Conservation (phyloP, 129 eudicot species). For the Logfia minima region DNA sequence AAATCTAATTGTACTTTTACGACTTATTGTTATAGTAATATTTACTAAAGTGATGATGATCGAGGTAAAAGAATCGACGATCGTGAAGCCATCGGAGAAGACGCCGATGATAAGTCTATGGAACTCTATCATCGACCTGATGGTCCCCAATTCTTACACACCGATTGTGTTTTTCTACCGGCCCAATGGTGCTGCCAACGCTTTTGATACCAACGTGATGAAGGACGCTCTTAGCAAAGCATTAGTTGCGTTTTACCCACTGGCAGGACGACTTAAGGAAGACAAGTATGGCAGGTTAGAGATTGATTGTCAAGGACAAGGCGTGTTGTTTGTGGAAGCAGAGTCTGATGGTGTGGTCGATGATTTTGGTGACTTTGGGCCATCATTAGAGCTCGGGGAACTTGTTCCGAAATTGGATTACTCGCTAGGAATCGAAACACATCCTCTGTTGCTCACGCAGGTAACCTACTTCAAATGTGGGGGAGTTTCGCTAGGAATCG, state of each 20-base stretch:
- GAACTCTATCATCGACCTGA: slow-evolving; percentile 10
- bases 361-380: slow-evolving; percentile 18
- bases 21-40: no score
- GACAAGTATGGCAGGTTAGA: background rate
- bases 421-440: background rate
- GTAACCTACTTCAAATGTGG: slow-evolving; percentile 16
- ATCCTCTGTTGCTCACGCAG: background rate
- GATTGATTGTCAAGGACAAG: slow-evolving; percentile 18
- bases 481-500: slow-evolving; percentile 6
- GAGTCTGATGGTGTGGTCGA: background rate
- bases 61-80: background rate
- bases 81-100: slow-evolving; percentile 3
- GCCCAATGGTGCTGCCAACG: slow-evolving; percentile 2
- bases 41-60: background rate
- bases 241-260: slow-evolving; percentile 18
- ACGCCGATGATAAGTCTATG: background rate
- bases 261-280: slow-evolving; percentile 13
- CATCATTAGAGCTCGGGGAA: slow-evolving; percentile 1
- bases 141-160: background rate
- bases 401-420: background rate
- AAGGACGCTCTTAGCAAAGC: slow-evolving; percentile 17
- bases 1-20: background rate
- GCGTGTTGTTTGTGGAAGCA: slow-evolving; percentile 9
- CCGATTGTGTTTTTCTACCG: background rate
- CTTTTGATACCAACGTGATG: slow-evolving; percentile 17